Percentiles rank a stretch among this genome's conserved stretches.
These are phyloP conservation scores for Lachnellula arida DNA, from an alignment of 2,329 filamentous ascomycete genomes.

Conservation along the genomic window DNA sequence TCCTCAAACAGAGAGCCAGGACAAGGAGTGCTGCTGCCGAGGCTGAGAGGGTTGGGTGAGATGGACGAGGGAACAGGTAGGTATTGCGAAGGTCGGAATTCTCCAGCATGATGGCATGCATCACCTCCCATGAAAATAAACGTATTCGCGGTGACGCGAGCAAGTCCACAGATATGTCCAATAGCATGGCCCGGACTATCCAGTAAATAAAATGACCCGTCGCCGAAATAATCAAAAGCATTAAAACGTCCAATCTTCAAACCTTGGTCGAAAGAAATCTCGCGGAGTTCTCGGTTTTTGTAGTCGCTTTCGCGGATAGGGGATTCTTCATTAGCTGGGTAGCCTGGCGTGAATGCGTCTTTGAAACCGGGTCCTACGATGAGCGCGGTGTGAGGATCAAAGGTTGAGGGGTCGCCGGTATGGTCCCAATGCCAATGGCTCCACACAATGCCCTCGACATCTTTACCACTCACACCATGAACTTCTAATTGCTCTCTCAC, in stretches of 20 bases:
- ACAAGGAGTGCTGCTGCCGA: constrained; percentile 31
- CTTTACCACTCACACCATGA: constrained; percentile 30
- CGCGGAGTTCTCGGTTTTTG: constrained; percentile 32
- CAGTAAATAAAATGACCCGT: constrained; percentile 52
- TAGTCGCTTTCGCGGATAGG: constrained; percentile 39
- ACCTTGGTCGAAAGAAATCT: constrained; percentile 32
- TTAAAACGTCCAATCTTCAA: constrained; percentile 42
- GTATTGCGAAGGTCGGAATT: constrained; percentile 41
- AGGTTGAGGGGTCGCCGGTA: constrained; percentile 39
- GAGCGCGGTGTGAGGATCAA: constrained; percentile 38
- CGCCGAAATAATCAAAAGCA: constrained; percentile 49
- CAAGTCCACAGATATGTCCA: constrained; percentile 47
- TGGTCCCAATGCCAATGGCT: constrained; percentile 40
- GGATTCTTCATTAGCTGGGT: constrained; percentile 37
- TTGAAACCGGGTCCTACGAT: constrained; percentile 46
- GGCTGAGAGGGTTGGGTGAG: constrained; percentile 36
- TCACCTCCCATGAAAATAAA: constrained; percentile 50
- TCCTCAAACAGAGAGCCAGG: constrained; percentile 38
- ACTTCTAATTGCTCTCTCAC: constrained; percentile 38
- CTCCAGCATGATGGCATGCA: constrained; percentile 40
- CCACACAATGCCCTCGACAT: constrained; percentile 35
- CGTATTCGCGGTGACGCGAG: constrained; percentile 36
- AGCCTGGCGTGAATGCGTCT: constrained; percentile 38
- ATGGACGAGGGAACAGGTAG: constrained; percentile 36
- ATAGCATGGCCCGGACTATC: constrained; percentile 48